Evolutionary conservation across 2,329 filamentous ascomycete species (phyloP).

Genomic region (Taxawa tesnikishii): DNA sequence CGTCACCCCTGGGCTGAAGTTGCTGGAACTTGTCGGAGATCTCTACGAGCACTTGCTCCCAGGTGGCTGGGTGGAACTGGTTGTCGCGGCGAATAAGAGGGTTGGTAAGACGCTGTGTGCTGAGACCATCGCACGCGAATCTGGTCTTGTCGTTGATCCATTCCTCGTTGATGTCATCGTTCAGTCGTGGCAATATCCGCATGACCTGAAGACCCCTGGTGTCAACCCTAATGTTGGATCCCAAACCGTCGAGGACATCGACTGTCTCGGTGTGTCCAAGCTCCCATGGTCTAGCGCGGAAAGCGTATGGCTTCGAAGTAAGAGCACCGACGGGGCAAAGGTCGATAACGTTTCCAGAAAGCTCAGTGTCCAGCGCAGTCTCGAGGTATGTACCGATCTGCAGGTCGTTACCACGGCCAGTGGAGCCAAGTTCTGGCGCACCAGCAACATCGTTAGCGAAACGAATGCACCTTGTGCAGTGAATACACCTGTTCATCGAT

Average conservation of each 20-base stretch:
- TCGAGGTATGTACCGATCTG: slow-evolving; percentile 98
- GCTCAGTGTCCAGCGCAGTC: slow-evolving; percentile 80
- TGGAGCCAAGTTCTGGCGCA: slow-evolving; percentile 87
- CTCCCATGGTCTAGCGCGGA: slow-evolving; percentile 94
- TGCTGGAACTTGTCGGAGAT: slow-evolving; percentile 70
- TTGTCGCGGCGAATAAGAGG: slow-evolving; percentile 79
- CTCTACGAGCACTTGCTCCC: slow-evolving; percentile 89
- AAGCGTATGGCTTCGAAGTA: slow-evolving; percentile 94
- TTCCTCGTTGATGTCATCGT: slow-evolving; percentile 97
- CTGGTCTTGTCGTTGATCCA: slow-evolving; percentile 99
- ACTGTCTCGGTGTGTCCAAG: slow-evolving; percentile 92
- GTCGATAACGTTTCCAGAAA: slow-evolving; percentile 96
- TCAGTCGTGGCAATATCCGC: slow-evolving; percentile 82
- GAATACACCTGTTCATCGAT: slow-evolving; percentile 99
- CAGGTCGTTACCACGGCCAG: slow-evolving; percentile 89
- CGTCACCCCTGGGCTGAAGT: slow-evolving; percentile 73
- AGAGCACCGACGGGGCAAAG: slow-evolving; percentile 94
- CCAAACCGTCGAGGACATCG: slow-evolving; percentile 83
- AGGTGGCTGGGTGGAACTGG: slow-evolving; percentile 83
- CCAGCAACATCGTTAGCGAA: slow-evolving; percentile 97
- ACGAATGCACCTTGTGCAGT: slow-evolving; percentile 94
- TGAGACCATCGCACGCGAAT: slow-evolving; percentile 91
- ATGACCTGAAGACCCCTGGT: slow-evolving; percentile 91
- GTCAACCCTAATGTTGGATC: slow-evolving; percentile 90
- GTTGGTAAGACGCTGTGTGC: slow-evolving; percentile 89